These are phyloP conservation scores for Pyronema omphalodes DNA, from an alignment of 495 filamentous ascomycete species.

Conservation along the genomic window DNA sequence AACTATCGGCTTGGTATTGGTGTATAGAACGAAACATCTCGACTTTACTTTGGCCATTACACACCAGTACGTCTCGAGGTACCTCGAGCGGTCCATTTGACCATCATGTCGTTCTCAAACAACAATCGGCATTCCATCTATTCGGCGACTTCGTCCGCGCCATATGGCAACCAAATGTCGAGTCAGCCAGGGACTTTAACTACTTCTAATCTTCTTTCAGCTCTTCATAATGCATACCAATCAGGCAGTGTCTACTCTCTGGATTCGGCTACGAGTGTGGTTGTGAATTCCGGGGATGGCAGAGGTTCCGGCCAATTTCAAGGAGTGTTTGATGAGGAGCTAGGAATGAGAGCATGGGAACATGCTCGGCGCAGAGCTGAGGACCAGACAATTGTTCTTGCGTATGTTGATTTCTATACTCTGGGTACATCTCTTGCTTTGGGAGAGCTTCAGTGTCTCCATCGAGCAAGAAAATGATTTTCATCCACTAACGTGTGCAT, in stretches of 20 bases:
- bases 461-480: background rate
- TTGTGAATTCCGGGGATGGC: constrained; percentile 60
- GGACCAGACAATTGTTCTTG: constrained; percentile 80
- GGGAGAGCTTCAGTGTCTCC: background rate
- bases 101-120: constrained; percentile 41
- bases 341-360: constrained; percentile 82
- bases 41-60: background rate
- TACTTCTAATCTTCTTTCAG: constrained; percentile 78
- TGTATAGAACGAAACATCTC: background rate
- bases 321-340: constrained; percentile 58
- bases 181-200: constrained; percentile 44
- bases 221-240: constrained; percentile 77
- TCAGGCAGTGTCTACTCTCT: constrained; percentile 61
- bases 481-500: constrained; percentile 32
- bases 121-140: constrained; percentile 64
- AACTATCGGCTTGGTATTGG: background rate
- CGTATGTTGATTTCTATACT: constrained; percentile 34
- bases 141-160: constrained; percentile 51
- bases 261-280: constrained; percentile 79
- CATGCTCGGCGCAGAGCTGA: constrained; percentile 88
- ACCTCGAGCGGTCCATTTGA: background rate
- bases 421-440: background rate
- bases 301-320: constrained; percentile 29
- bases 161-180: constrained; percentile 25
- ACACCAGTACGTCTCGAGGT: background rate